Evolutionary conservation across 805 yeast genomes (phyloP), one percentile per base, ranked within the genome.

Genomic region (Myxozyma geophila): DNA sequence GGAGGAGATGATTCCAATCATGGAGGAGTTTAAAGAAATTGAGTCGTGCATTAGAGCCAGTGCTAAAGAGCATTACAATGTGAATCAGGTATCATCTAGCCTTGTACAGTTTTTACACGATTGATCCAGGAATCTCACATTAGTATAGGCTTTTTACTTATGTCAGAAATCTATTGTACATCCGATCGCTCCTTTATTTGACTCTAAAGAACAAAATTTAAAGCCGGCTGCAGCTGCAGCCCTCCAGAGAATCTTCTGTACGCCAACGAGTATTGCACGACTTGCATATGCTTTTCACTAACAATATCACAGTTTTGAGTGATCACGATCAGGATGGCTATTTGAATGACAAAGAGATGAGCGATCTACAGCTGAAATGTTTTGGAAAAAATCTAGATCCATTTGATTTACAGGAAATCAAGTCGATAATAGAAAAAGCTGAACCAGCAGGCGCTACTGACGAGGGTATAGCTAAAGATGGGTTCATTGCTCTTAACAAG

Each of bases 151-250:
- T 0, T 92, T 92, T 70, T 95, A 95, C 74, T 78, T 95, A 15
- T 95, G 99, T 72, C 97, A 92, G 74, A 77, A 98, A 54, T 93
- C 98, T 0, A 92, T 93, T 0, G 88, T 93, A 0, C 92, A 90
- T 74, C 99, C 99, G 0, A 83, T 95, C 9, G 87, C 97, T 0
- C 99, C 99, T 0, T 75, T 95, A 33, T 95, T 87, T 72, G 98
- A 95, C 74, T 86, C 96, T n/a, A 90, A 92, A 70, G 91, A 89
- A 64, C 93, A 95, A 0, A 83, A 80, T 53, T 78, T 95, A 70
- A 93, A 92, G 71, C 91, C 92, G 0, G 80, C 86, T 10, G 92
- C 96, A 0, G 78, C 85, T 0, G 79, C 82, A 1, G 98, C 98
- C 0, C 77, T 95, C 51, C 85, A 85, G 62, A 79, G 99, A 59